phyloP scores from a whole-genome alignment of 768 basidiomycete species.

The Steccherinum ochraceum region DNA sequence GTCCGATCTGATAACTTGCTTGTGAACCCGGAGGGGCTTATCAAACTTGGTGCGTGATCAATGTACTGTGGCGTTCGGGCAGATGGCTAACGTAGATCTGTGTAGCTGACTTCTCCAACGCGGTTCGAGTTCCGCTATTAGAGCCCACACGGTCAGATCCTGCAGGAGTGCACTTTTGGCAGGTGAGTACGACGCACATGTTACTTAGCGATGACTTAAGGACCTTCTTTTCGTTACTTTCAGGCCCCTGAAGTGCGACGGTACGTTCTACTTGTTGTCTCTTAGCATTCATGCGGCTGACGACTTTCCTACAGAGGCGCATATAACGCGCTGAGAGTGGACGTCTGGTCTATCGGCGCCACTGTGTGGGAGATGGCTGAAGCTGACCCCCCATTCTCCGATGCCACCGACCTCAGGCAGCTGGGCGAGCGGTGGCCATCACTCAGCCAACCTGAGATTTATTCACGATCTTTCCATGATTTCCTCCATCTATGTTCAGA shows the following conservation, averaged over 20 bases:
- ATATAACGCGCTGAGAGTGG: constrained; percentile 70
- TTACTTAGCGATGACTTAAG: neutral
- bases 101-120: constrained; percentile 73
- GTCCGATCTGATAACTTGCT: constrained; percentile 80
- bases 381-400: constrained; percentile 65
- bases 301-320: constrained; percentile 40
- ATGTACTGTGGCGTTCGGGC: no score
- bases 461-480: constrained; percentile 65
- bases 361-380: constrained; percentile 82
- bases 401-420: constrained; percentile 37
- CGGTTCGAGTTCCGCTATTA: constrained; percentile 51
- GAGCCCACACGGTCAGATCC: constrained; percentile 46
- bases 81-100: no score
- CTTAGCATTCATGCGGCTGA: constrained; percentile 1
- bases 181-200: constrained; percentile 34
- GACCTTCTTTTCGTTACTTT: neutral
- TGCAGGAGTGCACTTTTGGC: constrained; percentile 78
- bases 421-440: constrained; percentile 62
- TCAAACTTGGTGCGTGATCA: constrained; percentile 75
- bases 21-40: constrained; percentile 57
- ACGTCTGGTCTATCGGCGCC: constrained; percentile 78
- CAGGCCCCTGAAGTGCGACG: constrained; percentile 70
- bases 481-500: constrained; percentile 65
- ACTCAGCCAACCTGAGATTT: constrained; percentile 49
- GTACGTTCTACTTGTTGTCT: constrained; percentile 32